phyloP scores from a whole-genome alignment of 176 grass and related monocot genomes.

The Coix lacrymajobi region DNA sequence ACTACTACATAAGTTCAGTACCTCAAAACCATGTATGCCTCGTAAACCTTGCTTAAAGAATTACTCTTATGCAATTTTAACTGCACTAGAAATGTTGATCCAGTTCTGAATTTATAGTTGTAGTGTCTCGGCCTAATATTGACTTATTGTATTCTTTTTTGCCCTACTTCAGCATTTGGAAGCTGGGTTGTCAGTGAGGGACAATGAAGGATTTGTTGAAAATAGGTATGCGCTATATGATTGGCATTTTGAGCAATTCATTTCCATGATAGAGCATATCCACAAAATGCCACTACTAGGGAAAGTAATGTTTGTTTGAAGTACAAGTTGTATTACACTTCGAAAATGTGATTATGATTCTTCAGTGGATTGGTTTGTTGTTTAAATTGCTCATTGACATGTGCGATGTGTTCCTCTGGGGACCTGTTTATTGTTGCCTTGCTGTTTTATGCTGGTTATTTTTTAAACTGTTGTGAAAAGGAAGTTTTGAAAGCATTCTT shows the following conservation, averaged over 20 bases:
- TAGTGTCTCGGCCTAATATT: background rate
- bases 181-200: constrained; percentile 70
- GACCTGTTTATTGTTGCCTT: background rate
- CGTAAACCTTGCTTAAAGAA: background rate
- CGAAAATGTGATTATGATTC: constrained; percentile 6
- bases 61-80: background rate
- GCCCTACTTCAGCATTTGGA: constrained; percentile 72
- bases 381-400: background rate
- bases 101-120: constrained; percentile 2
- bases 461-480: background rate
- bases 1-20: constrained; percentile 90
- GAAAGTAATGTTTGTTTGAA: constrained; percentile 5
- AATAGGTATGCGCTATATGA: constrained; percentile 45
- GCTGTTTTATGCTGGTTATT: background rate
- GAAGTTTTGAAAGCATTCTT: background rate
- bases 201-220: constrained; percentile 71
- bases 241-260: background rate
- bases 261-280: background rate
- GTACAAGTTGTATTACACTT: background rate
- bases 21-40: constrained; percentile 82
- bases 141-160: background rate
- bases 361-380: background rate
- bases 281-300: background rate
- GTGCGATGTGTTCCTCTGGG: background rate
- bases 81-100: background rate